Percentiles rank a stretch among this genome's conserved stretches.
These are phyloP conservation scores for Podospora bellae-mahoneyi DNA, from an alignment of 495 filamentous ascomycete genomes.

Conservation along the genomic window DNA sequence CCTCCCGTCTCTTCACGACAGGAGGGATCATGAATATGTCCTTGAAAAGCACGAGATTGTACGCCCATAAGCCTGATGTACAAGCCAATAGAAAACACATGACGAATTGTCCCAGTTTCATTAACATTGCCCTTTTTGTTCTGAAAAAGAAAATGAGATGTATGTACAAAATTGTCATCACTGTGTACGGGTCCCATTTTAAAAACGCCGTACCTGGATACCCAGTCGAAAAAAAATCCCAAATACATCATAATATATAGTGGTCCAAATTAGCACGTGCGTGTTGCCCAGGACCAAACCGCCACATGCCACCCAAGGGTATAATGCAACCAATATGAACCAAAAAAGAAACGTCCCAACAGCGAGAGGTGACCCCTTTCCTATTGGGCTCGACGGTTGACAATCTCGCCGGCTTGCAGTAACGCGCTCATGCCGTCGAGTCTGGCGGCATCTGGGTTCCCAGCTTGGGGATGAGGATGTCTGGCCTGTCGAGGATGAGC, in stretches of 20 bases:
- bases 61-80: too few species aligned
- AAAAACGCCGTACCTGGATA: neutral
- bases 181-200: neutral
- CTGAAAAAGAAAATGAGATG: too few species aligned
- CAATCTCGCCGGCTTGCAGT: conserved; percentile 53
- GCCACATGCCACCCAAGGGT: neutral
- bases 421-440: conserved; percentile 54
- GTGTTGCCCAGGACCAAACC: too few species aligned
- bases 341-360: neutral
- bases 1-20: too few species aligned
- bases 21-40: too few species aligned
- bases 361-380: neutral
- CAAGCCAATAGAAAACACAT: too few species aligned
- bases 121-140: too few species aligned
- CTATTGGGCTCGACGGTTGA: conserved; percentile 40
- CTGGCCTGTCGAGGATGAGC: neutral
- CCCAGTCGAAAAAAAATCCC: too few species aligned
- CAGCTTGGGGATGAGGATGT: conserved; percentile 9
- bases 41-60: too few species aligned
- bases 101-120: too few species aligned
- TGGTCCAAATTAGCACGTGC: too few species aligned
- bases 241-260: too few species aligned
- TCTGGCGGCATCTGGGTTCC: conserved; percentile 19
- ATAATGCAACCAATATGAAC: neutral
- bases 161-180: neutral